Percentiles rank a stretch among this genome's conserved stretches.
Evolutionary conservation across 805 yeast genomes (phyloP).

Genomic region (Starmera amethionina): DNA sequence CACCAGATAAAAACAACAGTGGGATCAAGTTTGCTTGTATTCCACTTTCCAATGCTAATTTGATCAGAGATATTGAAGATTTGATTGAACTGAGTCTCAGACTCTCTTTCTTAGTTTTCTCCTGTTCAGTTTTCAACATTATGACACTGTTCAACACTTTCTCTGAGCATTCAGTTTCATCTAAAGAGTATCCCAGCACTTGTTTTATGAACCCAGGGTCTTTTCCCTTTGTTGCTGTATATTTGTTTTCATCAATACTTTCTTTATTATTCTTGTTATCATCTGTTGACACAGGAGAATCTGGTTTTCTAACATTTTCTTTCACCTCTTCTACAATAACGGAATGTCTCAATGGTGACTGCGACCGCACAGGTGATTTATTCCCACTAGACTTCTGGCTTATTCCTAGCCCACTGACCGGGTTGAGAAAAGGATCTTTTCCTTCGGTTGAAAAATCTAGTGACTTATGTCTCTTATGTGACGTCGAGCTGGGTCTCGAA

Average conservation of each 20-base stretch:
- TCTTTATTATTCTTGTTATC: too few relatives aligned
- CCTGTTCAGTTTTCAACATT: slow-evolving; percentile 28
- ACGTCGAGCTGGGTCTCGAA: background rate
- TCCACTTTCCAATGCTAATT: slow-evolving; percentile 24
- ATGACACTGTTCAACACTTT: slow-evolving; percentile 26
- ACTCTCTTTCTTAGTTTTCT: slow-evolving; percentile 27
- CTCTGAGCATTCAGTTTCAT: slow-evolving; percentile 28
- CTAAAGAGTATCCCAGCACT: slow-evolving; percentile 4
- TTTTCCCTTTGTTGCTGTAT: background rate
- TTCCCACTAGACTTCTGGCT: background rate
- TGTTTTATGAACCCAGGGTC: background rate
- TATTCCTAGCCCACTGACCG: background rate
- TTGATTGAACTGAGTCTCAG: slow-evolving; percentile 21
- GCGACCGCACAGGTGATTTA: background rate
- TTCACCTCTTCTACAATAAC: background rate
- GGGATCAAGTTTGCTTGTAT: slow-evolving; percentile 29
- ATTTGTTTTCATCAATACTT: too few relatives aligned
- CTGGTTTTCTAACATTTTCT: too few relatives aligned
- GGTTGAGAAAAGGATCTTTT: background rate
- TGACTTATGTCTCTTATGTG: slow-evolving; percentile 7
- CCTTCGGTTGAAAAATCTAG: slow-evolving; percentile 1
- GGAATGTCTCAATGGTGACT: background rate
- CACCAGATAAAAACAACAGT: slow-evolving; percentile 18
- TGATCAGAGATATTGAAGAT: slow-evolving; percentile 26
- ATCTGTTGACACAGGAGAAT: too few relatives aligned